Evolutionary conservation across 208 protist genomes (phyloP).

Genomic region (Wallacemonas sp.): DNA sequence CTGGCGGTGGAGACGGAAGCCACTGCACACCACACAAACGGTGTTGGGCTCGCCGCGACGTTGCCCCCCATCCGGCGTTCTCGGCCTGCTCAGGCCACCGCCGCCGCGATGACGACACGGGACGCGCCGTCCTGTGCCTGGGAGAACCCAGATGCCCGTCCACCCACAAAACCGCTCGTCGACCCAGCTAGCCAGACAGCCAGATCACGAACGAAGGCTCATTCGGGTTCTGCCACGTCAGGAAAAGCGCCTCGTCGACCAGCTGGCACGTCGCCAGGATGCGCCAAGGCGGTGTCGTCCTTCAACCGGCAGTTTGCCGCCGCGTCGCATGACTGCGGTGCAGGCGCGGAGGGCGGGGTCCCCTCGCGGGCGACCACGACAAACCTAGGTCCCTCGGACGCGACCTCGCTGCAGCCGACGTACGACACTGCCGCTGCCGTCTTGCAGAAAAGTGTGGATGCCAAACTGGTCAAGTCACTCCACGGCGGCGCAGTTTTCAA

Average conservation of each 20-base stretch:
- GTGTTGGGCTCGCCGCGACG: not conserved
- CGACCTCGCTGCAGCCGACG: not conserved
- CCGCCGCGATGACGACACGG: too few species aligned
- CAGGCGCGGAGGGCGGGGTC: not conserved
- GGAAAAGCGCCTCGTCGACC: not conserved
- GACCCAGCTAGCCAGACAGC: not conserved
- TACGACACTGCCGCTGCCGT: constrained; percentile 33
- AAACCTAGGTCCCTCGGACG: not conserved
- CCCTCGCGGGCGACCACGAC: not conserved
- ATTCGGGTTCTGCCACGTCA: not conserved
- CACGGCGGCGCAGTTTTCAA: constrained; percentile 56
- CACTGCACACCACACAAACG: too few species aligned
- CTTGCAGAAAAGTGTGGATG: constrained; percentile 37
- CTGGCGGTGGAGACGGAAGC: not conserved
- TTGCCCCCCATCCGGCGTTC: constrained; percentile 10
- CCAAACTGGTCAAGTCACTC: constrained; percentile 32
- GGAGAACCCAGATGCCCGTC: constrained; percentile 4
- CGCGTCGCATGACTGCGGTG: constrained; percentile 26
- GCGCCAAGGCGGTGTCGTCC: constrained; percentile 17
- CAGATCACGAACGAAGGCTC: not conserved
- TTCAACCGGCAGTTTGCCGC: constrained; percentile 22
- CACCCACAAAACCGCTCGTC: not conserved
- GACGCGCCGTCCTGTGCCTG: not conserved
- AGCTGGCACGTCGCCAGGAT: not conserved
- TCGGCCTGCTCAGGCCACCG: too few species aligned